These are phyloP conservation scores for Leccinellum albellum DNA, from an alignment of 768 basidiomycete genomes.

Conservation along the genomic window DNA sequence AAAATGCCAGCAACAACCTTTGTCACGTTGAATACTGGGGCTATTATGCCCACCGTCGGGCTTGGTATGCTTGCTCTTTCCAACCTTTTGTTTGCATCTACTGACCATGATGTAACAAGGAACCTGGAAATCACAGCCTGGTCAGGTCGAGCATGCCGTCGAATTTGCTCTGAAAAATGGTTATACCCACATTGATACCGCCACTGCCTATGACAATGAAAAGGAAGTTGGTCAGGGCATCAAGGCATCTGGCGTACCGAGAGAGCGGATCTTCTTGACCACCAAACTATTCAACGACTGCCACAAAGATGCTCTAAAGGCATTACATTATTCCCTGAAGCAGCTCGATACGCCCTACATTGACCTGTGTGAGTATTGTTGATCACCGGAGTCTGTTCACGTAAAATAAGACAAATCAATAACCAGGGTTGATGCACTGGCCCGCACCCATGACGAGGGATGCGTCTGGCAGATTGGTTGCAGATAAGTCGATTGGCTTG, in stretches of 20 bases:
- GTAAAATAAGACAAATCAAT: neutral
- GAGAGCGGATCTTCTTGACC: conserved; percentile 76
- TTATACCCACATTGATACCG: conserved; percentile 73
- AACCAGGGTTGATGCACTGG: conserved; percentile 75
- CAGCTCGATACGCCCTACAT: conserved; percentile 72
- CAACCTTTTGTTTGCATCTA: neutral
- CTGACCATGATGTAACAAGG: conserved; percentile 35
- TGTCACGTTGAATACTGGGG: conserved; percentile 71
- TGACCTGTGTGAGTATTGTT: conserved; percentile 58
- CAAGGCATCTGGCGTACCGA: conserved; percentile 64
- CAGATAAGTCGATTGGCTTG: conserved; percentile 63
- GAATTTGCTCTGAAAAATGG: conserved; percentile 68
- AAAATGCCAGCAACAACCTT: conserved; percentile 43
- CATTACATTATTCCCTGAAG: conserved; percentile 62
- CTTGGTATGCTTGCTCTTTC: conserved; percentile 39
- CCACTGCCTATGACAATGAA: conserved; percentile 72
- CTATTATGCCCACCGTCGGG: conserved; percentile 69
- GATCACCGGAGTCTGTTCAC: neutral
- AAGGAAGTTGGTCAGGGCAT: conserved; percentile 80
- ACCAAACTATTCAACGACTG: conserved; percentile 66
- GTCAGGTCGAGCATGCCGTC: conserved; percentile 73
- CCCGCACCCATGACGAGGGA: conserved; percentile 67
- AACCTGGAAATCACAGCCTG: conserved; percentile 74
- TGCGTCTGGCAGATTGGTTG: conserved; percentile 27
- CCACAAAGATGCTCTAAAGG: conserved; percentile 54